Conservation (phyloP, 257 asterid genomes). For the Nicotiana otophora region DNA sequence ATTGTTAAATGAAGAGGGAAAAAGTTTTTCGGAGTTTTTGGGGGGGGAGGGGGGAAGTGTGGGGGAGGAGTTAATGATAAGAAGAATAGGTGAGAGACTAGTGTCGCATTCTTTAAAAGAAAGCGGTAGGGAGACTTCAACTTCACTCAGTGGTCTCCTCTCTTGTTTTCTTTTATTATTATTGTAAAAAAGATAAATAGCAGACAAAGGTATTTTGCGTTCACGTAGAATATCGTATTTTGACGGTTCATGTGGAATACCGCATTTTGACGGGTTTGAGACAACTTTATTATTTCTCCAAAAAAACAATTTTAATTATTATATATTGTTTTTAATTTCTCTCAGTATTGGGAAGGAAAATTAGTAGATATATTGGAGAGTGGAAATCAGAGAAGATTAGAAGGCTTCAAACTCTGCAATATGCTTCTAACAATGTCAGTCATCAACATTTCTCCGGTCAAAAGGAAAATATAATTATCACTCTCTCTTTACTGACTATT, state of each 20-base stretch:
- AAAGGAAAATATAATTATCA: neutral
- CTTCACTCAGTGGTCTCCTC: conserved; percentile 8
- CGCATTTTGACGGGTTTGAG: no score
- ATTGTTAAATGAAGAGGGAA: neutral
- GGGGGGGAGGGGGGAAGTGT: neutral
- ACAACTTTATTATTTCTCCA: no score
- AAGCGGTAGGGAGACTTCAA: conserved; percentile 21
- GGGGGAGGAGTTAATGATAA: neutral
- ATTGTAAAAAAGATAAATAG: no score
- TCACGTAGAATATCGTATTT: no score
- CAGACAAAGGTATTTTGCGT: no score
- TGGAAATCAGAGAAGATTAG: neutral
- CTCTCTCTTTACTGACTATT: neutral
- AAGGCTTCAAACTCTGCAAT: neutral
- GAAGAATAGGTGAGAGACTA: conserved; percentile 15
- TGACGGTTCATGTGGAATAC: no score
- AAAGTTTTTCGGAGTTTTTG: neutral
- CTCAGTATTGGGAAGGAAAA: conserved; percentile 16
- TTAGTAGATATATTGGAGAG: neutral
- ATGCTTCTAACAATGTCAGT: conserved; percentile 2
- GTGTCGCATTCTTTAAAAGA: conserved; percentile 22
- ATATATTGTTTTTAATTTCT: neutral
- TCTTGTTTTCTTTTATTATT: no score
- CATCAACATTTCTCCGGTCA: neutral
- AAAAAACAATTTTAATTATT: no score